These are phyloP conservation scores for Taphrina communis DNA, from an alignment of 1,139 yeast species.

Conservation along the genomic window DNA sequence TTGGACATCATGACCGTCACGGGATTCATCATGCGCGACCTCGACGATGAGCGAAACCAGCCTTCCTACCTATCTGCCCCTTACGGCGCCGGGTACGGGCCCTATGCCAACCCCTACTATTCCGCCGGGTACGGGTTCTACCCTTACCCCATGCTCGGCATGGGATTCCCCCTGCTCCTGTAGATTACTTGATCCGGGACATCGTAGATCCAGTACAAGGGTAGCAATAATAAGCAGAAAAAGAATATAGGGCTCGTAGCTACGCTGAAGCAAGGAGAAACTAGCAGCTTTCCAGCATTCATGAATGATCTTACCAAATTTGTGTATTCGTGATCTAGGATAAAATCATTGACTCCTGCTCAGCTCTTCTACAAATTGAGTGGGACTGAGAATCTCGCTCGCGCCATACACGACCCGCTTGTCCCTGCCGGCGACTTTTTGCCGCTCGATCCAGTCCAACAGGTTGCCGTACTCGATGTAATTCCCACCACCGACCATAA, in stretches of 20 bases:
- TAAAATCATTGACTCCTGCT: constrained; percentile 49
- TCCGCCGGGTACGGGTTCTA: constrained; percentile 20
- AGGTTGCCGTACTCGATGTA: constrained; percentile 91
- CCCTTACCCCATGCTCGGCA: constrained; percentile 16
- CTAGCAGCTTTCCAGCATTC: too few species aligned
- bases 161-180: constrained; percentile 16
- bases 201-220: too few species aligned
- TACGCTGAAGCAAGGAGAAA: too few species aligned
- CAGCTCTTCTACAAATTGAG: constrained; percentile 75
- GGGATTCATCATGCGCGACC: constrained; percentile 25
- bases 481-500: constrained; percentile 96
- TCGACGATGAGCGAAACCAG: constrained; percentile 11
- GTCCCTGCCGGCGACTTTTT: constrained; percentile 47
- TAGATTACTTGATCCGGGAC: not conserved
- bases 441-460: constrained; percentile 77
- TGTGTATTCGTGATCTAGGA: not conserved
- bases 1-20: constrained; percentile 28
- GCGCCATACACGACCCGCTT: constrained; percentile 79
- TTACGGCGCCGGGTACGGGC: constrained; percentile 23
- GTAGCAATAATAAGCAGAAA: too few species aligned
- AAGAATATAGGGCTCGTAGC: too few species aligned
- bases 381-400: constrained; percentile 78
- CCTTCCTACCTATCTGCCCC: constrained; percentile 15
- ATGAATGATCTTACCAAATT: too few species aligned
- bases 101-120: constrained; percentile 18